Evolutionary conservation across 495 filamentous ascomycete species (phyloP).

Genomic region (Aspergillus avenaceus): DNA sequence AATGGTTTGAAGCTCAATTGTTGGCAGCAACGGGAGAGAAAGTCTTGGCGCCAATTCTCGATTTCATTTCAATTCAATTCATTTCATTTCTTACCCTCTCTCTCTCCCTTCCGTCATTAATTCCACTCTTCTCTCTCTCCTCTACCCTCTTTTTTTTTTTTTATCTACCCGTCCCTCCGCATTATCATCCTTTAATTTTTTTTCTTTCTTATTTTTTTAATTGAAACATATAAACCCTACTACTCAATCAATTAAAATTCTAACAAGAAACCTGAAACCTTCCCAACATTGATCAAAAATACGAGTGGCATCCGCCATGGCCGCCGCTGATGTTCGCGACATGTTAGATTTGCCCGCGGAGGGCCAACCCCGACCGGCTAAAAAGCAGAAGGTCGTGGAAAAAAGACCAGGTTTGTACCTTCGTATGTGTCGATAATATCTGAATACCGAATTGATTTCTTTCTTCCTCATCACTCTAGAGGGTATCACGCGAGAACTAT

Average conservation of each 20-base stretch:
- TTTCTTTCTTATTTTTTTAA: too few species aligned
- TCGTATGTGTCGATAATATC: slow-evolving; percentile 19
- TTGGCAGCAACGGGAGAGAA: slow-evolving; percentile 10
- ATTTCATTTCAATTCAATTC: slow-evolving; percentile 4
- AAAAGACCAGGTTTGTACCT: slow-evolving; percentile 59
- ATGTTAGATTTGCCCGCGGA: slow-evolving; percentile 77
- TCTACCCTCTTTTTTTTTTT: not conserved
- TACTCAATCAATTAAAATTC: not conserved
- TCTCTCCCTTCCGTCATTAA: not conserved
- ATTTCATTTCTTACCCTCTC: not conserved
- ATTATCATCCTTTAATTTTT: too few species aligned
- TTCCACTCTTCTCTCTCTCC: not conserved
- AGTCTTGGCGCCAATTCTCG: slow-evolving; percentile 25
- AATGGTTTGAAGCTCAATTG: slow-evolving; percentile 4
- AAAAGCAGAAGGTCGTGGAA: slow-evolving; percentile 71
- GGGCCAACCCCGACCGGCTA: slow-evolving; percentile 58
- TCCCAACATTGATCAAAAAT: too few species aligned
- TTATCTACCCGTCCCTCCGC: too few species aligned
- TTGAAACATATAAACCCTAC: not conserved
- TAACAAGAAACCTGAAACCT: not conserved
- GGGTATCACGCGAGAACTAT: slow-evolving; percentile 66
- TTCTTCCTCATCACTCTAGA: too few species aligned
- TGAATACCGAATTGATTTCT: slow-evolving; percentile 12
- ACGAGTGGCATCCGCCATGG: slow-evolving; percentile 50
- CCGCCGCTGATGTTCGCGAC: slow-evolving; percentile 82